phyloP scores from a whole-genome alignment of 176 grass and related monocot genomes.

The Dactylis glomerata region DNA sequence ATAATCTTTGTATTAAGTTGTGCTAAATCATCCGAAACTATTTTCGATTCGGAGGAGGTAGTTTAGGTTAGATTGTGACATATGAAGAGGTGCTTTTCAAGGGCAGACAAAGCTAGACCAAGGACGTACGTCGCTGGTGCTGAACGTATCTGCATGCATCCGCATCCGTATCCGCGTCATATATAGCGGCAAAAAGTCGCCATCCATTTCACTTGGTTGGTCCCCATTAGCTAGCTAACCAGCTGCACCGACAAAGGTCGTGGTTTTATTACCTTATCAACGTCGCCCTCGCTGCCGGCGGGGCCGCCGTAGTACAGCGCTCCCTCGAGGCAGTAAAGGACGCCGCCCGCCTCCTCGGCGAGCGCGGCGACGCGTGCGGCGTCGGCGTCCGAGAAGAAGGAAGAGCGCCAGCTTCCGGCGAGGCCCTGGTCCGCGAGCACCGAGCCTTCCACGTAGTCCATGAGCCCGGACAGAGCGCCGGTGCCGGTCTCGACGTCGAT shows the following conservation, averaged over 20 bases:
- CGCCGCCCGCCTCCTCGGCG: not conserved
- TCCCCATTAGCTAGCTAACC: no score
- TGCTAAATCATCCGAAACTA: no score
- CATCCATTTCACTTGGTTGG: no score
- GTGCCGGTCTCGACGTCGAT: not conserved
- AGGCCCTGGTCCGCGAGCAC: constrained; percentile 32
- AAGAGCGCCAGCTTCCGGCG: constrained; percentile 43
- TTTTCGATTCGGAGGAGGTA: no score
- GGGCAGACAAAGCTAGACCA: constrained; percentile 18
- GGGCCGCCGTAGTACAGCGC: not conserved
- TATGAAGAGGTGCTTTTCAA: not conserved
- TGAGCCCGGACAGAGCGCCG: constrained; percentile 25
- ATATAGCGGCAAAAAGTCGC: no score
- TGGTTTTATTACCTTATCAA: no score
- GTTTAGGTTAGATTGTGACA: not conserved
- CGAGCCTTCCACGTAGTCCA: constrained; percentile 71
- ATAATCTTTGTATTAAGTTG: no score
- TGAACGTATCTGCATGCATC: not conserved
- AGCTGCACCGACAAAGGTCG: no score
- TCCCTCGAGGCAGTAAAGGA: not conserved
- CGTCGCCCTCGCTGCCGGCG: no score
- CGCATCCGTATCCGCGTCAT: no score
- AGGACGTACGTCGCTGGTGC: constrained; percentile 5
- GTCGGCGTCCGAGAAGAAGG: constrained; percentile 31
- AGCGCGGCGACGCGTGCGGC: constrained; percentile 17